These are phyloP conservation scores for Candida odintsovae DNA, from an alignment of 805 yeast species.

Conservation along the genomic window DNA sequence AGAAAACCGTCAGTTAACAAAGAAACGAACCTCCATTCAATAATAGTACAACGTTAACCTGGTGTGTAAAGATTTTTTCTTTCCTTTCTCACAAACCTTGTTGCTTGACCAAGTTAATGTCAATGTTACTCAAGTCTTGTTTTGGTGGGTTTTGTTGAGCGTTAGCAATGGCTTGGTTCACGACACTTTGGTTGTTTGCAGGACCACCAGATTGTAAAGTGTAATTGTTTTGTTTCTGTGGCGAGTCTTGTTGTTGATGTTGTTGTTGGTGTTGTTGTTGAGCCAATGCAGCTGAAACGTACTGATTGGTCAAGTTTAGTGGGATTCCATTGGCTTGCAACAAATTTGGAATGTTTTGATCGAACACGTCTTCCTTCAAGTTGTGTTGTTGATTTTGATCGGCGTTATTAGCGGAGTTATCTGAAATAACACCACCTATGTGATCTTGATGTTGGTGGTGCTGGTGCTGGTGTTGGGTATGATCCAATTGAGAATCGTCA, in stretches of 20 bases:
- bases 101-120: slow-evolving; percentile 22
- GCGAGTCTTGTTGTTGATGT: slow-evolving; percentile 7
- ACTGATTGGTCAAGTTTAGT: slow-evolving; percentile 4
- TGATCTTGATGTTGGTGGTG: slow-evolving; percentile 3
- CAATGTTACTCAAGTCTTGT: slow-evolving; percentile 22
- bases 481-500: slow-evolving; percentile 1
- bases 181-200: slow-evolving; percentile 12
- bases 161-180: slow-evolving; percentile 23
- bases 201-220: slow-evolving; percentile 6
- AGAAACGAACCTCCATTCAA: background rate
- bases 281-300: slow-evolving; percentile 2
- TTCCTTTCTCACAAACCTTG: slow-evolving; percentile 7
- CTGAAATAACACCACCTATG: slow-evolving; percentile 1
- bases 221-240: slow-evolving; percentile 4
- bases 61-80: background rate
- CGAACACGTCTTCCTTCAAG: slow-evolving; percentile 17
- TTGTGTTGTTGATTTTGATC: slow-evolving; percentile 9
- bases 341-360: slow-evolving; percentile 23
- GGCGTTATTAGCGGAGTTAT: background rate
- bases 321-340: slow-evolving; percentile 16
- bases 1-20: background rate
- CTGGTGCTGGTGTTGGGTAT: slow-evolving; percentile 3
- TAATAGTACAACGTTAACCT: background rate
- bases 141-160: slow-evolving; percentile 20
- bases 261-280: background rate